Evolutionary conservation across 83 land plant species (phyloP).

Genomic region (Thuja plicata): DNA sequence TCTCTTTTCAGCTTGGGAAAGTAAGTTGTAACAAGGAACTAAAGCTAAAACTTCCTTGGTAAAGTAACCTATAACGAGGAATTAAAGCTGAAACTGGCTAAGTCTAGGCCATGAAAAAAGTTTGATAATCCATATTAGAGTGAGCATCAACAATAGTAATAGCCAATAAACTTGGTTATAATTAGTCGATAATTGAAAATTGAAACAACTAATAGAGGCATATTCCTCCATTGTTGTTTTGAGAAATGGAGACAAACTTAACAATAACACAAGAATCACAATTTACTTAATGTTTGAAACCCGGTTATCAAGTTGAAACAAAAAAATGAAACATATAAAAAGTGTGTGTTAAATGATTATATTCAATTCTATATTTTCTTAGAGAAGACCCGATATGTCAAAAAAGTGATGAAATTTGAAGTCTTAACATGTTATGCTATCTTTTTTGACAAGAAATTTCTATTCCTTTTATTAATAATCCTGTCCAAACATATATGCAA

Average conservation of each 20-base stretch:
- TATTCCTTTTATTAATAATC: neutral
- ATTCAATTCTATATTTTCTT: neutral
- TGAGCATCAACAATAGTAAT: neutral
- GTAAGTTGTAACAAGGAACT: neutral
- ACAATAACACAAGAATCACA: neutral
- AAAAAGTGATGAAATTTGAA: neutral
- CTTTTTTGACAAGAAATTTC: neutral
- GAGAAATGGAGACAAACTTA: neutral
- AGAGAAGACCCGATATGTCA: neutral
- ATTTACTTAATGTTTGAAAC: neutral
- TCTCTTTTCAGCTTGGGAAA: neutral
- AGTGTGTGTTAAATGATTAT: neutral
- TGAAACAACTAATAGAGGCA: neutral
- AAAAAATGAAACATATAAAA: neutral
- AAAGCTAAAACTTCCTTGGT: neutral
- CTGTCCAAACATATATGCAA: neutral
- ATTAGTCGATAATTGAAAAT: neutral
- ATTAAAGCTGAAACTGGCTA: neutral
- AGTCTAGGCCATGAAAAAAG: constrained; percentile 11
- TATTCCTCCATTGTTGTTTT: neutral
- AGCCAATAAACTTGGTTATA: neutral
- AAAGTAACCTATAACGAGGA: neutral
- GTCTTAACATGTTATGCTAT: neutral
- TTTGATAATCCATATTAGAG: neutral
- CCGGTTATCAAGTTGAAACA: neutral